Evolutionary conservation across 116 monocot genomes (phyloP), one percentile per base, ranked within the genome.

Genomic region (Iris pallida): DNA sequence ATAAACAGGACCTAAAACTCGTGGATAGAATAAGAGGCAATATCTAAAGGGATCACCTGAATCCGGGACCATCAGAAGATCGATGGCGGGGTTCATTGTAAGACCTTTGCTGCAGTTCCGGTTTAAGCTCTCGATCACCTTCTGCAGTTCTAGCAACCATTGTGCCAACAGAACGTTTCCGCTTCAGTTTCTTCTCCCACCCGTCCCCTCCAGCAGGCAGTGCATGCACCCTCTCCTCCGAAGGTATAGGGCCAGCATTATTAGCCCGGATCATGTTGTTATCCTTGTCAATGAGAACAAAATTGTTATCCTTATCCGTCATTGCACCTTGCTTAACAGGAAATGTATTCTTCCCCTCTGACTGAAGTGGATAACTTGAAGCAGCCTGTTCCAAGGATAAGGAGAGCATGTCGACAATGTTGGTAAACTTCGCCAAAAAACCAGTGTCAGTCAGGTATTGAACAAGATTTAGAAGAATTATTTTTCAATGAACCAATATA

Each of bases 181-280:
- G 72, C 75, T 87, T 91, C 74, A 89, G 61, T 64, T 88, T 95
- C 75, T 84, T 95, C 20, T 88, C 88, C 88, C 85, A 86, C 7
- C 78, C 86, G 59, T 95, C 91, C 18, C 85, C 83, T 16, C 85
- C 90, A 71, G 84, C 70, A 55, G 90, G 47, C 51, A 90, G 78
- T 8, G 73, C 84, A 47, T 67, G 75, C 13, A 76, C 70, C 65
- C 87, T 88, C 30, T 87, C 89, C 57, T 88, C 89, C 56, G 54
- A 53, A 13, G 68, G 53, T 44, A 71, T 62, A 44, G 61, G 45
- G 9, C 76, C 78, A 5, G 77, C 83, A 75, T 73, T 79, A 66
- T 79, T 77, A 42, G 71, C 46, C 73, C 84, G 63, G 8, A 80
- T 55, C 53, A 73, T 69, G 54, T 40, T 82, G 64, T 86, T 95